Conservation (phyloP, 2,329 filamentous ascomycete species). For the Xylaria sp. region DNA sequence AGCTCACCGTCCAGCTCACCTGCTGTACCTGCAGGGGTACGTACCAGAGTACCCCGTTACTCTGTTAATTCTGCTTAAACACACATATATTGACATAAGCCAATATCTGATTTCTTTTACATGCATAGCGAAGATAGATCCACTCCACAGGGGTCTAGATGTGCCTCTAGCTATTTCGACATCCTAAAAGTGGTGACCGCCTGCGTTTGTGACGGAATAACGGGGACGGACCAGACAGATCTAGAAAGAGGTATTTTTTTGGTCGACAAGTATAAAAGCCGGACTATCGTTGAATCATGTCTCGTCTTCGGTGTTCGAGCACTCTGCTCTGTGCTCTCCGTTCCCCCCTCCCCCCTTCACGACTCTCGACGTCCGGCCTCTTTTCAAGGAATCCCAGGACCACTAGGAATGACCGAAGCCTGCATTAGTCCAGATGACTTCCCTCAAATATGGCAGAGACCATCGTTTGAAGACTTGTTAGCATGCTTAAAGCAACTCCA, state of each 20-base stretch:
- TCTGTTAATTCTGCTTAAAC: not conserved
- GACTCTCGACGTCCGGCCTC: not conserved
- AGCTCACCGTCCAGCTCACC: slow-evolving; percentile 1
- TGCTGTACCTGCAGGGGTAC: not conserved
- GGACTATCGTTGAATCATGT: not conserved
- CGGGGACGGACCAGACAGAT: not conserved
- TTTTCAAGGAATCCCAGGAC: not conserved
- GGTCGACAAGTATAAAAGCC: not conserved
- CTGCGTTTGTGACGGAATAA: not conserved
- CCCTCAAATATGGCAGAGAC: slow-evolving; percentile 76
- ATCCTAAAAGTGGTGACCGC: not conserved
- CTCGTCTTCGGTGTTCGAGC: slow-evolving; percentile 3
- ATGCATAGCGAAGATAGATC: not conserved
- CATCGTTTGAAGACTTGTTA: slow-evolving; percentile 59
- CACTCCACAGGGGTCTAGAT: not conserved
- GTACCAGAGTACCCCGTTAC: not conserved
- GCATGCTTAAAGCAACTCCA: slow-evolving; percentile 61
- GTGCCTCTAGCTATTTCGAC: slow-evolving; percentile 1
- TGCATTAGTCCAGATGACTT: slow-evolving; percentile 51
- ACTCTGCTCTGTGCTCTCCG: not conserved
- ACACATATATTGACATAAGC: not conserved
- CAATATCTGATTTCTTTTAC: not conserved
- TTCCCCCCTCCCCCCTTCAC: not conserved
- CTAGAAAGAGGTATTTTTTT: not conserved
- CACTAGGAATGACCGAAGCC: slow-evolving; percentile 25